Evolutionary conservation across 345 rosid species (phyloP).

Genomic region (Cardamine chenopodiifolia): DNA sequence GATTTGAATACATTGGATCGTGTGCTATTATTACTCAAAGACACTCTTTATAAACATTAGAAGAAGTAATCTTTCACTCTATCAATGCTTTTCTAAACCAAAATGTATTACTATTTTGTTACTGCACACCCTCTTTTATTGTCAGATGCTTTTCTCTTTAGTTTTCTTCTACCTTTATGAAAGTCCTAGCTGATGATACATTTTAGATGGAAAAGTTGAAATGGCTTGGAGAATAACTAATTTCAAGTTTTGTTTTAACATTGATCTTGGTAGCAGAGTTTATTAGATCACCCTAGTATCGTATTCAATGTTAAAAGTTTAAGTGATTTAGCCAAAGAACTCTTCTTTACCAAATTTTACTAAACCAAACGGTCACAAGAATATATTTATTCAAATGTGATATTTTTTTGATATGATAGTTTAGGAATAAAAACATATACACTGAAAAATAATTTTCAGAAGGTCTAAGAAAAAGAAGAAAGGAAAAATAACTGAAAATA

Average conservation of each 20-base stretch:
- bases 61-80: slow-evolving; percentile 8
- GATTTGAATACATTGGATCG: neutral
- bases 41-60: slow-evolving; percentile 17
- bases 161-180: neutral
- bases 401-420: neutral
- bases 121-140: slow-evolving; percentile 14
- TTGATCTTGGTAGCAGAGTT: neutral
- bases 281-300: neutral
- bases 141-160: neutral
- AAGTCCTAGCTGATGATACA: neutral
- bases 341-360: neutral
- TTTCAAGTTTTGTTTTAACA: neutral
- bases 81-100: slow-evolving; percentile 10
- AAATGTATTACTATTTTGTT: slow-evolving; percentile 5
- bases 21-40: neutral
- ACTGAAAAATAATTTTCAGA: no score
- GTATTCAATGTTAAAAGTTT: neutral
- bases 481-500: slow-evolving; percentile 33
- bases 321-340: neutral
- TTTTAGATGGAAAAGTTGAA: neutral
- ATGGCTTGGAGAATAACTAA: neutral
- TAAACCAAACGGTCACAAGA: neutral
- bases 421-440: neutral
- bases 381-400: neutral
- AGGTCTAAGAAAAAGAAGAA: neutral